phyloP scores from a whole-genome alignment of 129 eudicot genomes.

The Mikania micrantha region DNA sequence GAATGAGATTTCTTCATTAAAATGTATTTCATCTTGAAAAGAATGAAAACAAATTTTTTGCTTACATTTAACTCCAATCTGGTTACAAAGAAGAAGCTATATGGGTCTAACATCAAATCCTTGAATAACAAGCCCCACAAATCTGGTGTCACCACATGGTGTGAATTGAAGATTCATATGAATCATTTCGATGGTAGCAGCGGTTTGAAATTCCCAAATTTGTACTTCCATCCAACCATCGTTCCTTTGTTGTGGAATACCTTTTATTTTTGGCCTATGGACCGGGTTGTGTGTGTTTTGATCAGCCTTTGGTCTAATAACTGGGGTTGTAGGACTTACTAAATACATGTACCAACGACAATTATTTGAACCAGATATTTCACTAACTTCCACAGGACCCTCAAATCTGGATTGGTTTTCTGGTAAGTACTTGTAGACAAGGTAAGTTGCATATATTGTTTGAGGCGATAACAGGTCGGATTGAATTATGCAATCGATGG shows the following conservation, averaged over 20 bases:
- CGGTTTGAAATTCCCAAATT: neutral
- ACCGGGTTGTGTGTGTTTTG: neutral
- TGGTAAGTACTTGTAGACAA: neutral
- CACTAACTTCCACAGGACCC: neutral
- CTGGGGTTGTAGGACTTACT: neutral
- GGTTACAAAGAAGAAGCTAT: no score
- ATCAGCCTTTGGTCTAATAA: neutral
- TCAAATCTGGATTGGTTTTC: neutral
- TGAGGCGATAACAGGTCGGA: neutral
- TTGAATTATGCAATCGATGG: neutral
- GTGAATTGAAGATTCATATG: neutral
- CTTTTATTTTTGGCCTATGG: neutral
- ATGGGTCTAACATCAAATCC: no score
- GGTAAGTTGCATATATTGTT: constrained; percentile 3
- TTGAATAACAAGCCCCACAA: no score
- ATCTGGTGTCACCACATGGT: neutral
- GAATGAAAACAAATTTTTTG: no score
- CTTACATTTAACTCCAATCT: no score
- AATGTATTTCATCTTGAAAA: no score
- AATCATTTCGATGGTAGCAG: neutral
- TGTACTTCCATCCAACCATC: constrained; percentile 18
- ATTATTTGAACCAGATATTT: neutral
- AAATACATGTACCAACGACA: constrained; percentile 1
- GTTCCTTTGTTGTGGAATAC: constrained; percentile 4
- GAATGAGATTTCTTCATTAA: no score